Conservation (phyloP, 495 filamentous ascomycete species). For the Podospora bellae-mahoneyi region DNA sequence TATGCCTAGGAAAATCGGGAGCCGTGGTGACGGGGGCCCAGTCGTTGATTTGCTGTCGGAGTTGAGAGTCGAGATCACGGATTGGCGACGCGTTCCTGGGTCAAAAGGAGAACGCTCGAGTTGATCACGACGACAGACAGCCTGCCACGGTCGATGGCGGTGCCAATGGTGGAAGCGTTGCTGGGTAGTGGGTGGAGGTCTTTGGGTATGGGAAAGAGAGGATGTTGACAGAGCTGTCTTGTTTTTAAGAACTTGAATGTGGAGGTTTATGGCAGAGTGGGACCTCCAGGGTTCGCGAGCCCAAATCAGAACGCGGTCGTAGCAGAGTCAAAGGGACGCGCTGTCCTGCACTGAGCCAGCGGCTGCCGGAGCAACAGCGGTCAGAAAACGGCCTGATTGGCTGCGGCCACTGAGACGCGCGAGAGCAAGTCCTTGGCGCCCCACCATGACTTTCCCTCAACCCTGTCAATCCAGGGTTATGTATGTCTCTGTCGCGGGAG, state of each 20-base stretch:
- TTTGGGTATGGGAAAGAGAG: conserved; percentile 20
- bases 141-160: conserved; percentile 23
- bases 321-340: too few relatives aligned
- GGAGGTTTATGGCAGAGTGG: conserved; percentile 25
- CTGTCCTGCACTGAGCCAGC: too few relatives aligned
- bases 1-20: conserved; percentile 16
- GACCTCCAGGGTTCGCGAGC: conserved; percentile 22
- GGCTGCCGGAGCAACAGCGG: too few relatives aligned
- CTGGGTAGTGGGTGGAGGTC: conserved; percentile 11
- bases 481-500: too few relatives aligned
- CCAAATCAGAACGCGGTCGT: conserved; percentile 18
- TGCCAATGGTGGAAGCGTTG: conserved; percentile 16
- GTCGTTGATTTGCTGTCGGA: conserved; percentile 3
- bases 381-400: too few relatives aligned
- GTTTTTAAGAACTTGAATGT: conserved; percentile 37
- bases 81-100: conserved; percentile 17
- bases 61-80: conserved; percentile 18
- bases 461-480: too few relatives aligned
- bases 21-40: conserved; percentile 10
- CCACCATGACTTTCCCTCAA: too few relatives aligned
- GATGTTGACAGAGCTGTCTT: conserved; percentile 28
- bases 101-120: conserved; percentile 13
- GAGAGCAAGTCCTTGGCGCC: too few relatives aligned
- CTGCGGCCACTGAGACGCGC: too few relatives aligned
- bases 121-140: conserved; percentile 20